phyloP scores from a whole-genome alignment of 179 eudicot genomes.

The Beta macrorhiza region DNA sequence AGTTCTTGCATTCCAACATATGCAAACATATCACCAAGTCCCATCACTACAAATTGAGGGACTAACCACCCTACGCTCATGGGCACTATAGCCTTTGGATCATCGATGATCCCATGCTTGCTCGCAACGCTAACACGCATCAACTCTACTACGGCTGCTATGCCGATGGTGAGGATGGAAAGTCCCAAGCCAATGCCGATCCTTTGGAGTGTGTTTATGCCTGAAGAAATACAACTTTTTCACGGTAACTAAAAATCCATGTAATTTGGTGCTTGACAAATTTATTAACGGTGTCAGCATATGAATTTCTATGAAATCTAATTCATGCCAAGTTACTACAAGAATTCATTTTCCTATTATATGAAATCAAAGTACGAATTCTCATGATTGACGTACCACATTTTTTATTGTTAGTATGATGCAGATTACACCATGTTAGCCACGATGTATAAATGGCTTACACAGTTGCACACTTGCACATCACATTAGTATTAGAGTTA shows the following conservation, averaged over 20 bases:
- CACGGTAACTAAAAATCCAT: background rate
- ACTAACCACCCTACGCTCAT: slow-evolving; percentile 56
- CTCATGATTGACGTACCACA: too few species aligned
- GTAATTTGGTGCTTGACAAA: background rate
- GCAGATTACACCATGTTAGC: too few species aligned
- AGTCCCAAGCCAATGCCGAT: slow-evolving; percentile 53
- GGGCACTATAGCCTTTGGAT: slow-evolving; percentile 44
- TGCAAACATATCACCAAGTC: slow-evolving; percentile 51
- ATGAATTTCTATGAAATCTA: too few species aligned
- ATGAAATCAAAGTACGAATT: too few species aligned
- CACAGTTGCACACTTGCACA: too few species aligned
- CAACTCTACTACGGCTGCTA: slow-evolving; percentile 52
- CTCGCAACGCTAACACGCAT: slow-evolving; percentile 41
- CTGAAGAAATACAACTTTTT: slow-evolving; percentile 1
- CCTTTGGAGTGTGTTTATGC: slow-evolving; percentile 55
- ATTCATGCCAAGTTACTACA: too few species aligned
- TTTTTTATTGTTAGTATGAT: too few species aligned
- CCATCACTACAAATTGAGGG: slow-evolving; percentile 52
- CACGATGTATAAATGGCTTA: too few species aligned
- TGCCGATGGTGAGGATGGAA: slow-evolving; percentile 42
- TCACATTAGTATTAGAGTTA: too few species aligned
- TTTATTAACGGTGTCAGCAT: too few species aligned
- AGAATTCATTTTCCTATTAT: too few species aligned
- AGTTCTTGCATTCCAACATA: slow-evolving; percentile 70
- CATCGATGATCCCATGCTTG: slow-evolving; percentile 33